Base-by-base conservation (phyloP, 2,329 filamentous ascomycete species). In the Botryotinia narcissicola region DNA sequence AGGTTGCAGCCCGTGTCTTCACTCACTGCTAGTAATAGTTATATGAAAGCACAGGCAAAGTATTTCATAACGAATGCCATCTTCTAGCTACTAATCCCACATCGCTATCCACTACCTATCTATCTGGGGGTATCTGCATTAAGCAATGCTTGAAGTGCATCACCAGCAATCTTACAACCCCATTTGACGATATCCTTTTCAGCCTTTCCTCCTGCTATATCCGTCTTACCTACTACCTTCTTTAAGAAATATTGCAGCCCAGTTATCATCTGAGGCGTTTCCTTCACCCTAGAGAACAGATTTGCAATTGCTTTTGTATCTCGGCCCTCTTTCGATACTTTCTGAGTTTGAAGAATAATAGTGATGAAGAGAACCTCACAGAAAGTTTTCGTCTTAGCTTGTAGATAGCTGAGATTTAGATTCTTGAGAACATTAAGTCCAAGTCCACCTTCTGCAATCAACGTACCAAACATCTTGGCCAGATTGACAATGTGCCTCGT, bases 221-320 rank as follows among this genome's bases (percentile, higher is more conserved):
- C 83, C 0, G 91, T 92, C 80, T 90, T 92, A 7, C 88, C 85
- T 25, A 98, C 87, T 62, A 92, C 88, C 81, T 92, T 94, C 79
- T 89, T 89, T 70, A 98, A 80, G 80, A 97, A 96, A 82, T 91
- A 97, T 75, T 92, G 90, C 76, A 98, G 80, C 0, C 93, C 93
- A 73, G 89, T 89, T 8, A 91, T 89, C 75, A 98, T 87, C 73
- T 91, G 88, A 0, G 90, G 89, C 3, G 89, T 86, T 48, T 90
- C 88, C 73, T 88, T 87, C 0, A 89, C 87, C 18, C 88, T 87
- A 29, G 87, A 83, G 80, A 97, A 93, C 1, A 94, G 83, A 67
- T 90, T 90, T 75, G 88, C 84, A 42, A 97, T 83, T 1, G 85
- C 84, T 71, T 85, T 85, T 73, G 90, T 87, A 75, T 90, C 86